Conservation (phyloP, 2,329 filamentous ascomycete genomes). For the Capronia epimyces region DNA sequence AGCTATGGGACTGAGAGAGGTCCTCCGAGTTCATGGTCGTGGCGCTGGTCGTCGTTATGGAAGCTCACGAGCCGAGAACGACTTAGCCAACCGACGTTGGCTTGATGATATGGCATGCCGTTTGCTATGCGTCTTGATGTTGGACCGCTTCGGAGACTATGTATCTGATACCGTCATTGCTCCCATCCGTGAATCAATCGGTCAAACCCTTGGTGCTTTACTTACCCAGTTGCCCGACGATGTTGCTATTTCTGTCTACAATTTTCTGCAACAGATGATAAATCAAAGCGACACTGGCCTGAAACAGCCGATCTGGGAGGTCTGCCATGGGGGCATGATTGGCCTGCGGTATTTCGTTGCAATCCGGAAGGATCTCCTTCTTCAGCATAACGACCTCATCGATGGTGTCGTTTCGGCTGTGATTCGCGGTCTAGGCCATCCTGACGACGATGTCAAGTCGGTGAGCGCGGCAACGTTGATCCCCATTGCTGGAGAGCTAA, state of each 20-base stretch:
- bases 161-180: constrained; percentile 96
- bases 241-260: constrained; percentile 80
- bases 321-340: constrained; percentile 97
- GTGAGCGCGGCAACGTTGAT: constrained; percentile 97
- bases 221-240: constrained; percentile 73
- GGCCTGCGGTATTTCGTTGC: constrained; percentile 92
- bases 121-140: constrained; percentile 90
- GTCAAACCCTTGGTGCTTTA: constrained; percentile 85
- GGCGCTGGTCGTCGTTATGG: constrained; percentile 75
- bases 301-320: constrained; percentile 76
- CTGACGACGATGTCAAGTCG: constrained; percentile 90
- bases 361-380: constrained; percentile 83
- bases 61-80: constrained; percentile 68
- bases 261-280: constrained; percentile 78
- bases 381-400: constrained; percentile 77
- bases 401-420: constrained; percentile 89
- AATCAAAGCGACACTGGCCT: constrained; percentile 79
- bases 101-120: constrained; percentile 93
- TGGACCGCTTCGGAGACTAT: constrained; percentile 96
- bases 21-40: constrained; percentile 82
- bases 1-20: constrained; percentile 87
- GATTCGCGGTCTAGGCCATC: constrained; percentile 87
- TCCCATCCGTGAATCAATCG: constrained; percentile 89
- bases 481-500: constrained; percentile 92
- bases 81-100: constrained; percentile 74